Evolutionary conservation across 805 yeast genomes (phyloP), one percentile per base, ranked within the genome.

Genomic region (Maudiozyma serrabonitensis): DNA sequence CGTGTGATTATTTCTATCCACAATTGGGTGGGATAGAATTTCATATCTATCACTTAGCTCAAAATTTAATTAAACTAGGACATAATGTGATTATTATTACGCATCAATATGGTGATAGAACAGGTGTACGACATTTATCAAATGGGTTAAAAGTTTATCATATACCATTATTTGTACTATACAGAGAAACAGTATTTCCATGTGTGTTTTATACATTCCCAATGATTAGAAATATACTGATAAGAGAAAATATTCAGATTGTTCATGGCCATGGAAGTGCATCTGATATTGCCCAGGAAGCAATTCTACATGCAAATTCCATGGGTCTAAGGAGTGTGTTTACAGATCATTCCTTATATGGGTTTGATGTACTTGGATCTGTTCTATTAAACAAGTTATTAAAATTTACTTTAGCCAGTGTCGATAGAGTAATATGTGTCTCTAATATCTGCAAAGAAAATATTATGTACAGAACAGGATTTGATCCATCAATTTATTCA

Each of bases 11-110:
- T 73, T 93, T 93, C 78, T 93, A 86, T 68, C 99, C 99, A 11
- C 99, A 93, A 63, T 84, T 97, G 0, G 99, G 99, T 3, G 99
- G 99, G 9, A 95, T 93, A 1, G 99, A 93, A 65, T 81, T 91
- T 53, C 99, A 93, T 63, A 86, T 91, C 16, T 88, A 87, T 65
- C 98, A 93, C 64, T 68, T 93, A 23, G 82, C 98, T 0, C 95
- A 88, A 65, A 80, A 83, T 59, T 76, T 90, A 48, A 82, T 87
- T 9, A 79, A 78, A 19, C 67, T 82, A 39, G 97, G 96, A 8
- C 96, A 90, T 61, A 79, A 86, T 4, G 97, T 91, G 11, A 69
- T 90, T 6, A 79, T 93, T 23, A 76, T 93, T 32, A 89, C 99
- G 9, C 99, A 93, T 66, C 82, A 88, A 19, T 90, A 93, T 61